These are phyloP conservation scores for Amphirosellinia nigrospora DNA, from an alignment of 495 filamentous ascomycete species.

Conservation along the genomic window DNA sequence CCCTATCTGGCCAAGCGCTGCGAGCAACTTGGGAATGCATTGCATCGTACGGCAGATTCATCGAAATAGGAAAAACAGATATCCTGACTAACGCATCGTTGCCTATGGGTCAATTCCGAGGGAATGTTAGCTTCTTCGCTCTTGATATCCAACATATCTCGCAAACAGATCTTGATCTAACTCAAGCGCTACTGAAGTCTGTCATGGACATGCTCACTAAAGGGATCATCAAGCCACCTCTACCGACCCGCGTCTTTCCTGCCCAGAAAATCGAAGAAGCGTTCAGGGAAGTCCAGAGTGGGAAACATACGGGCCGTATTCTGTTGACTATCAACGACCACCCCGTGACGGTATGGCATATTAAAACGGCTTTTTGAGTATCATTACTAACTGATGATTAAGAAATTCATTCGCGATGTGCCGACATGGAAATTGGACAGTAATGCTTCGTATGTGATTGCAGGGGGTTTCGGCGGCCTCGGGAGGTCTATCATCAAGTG, in stretches of 20 bases:
- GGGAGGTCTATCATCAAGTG: background rate
- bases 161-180: background rate
- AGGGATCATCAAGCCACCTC: background rate
- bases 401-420: too few species aligned
- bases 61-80: conserved; percentile 51
- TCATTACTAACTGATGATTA: too few species aligned
- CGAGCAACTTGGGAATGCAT: conserved; percentile 52
- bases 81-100: conserved; percentile 24
- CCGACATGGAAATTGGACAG: background rate
- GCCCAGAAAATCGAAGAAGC: background rate
- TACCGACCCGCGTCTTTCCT: background rate
- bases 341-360: too few species aligned
- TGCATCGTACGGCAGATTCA: conserved; percentile 50
- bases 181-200: background rate
- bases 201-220: background rate
- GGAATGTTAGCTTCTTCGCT: background rate
- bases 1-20: conserved; percentile 52
- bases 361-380: too few species aligned
- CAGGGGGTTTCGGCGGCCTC: background rate
- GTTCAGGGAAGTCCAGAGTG: background rate
- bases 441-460: background rate
- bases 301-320: background rate
- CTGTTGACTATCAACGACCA: too few species aligned
- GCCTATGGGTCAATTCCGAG: conserved; percentile 41
- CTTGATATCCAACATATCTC: background rate